Percentiles rank a stretch among this genome's conserved stretches.
These are phyloP conservation scores for Phytophthora uliginosa DNA, from an alignment of 352 stramenopile genomes.

Conservation along the genomic window DNA sequence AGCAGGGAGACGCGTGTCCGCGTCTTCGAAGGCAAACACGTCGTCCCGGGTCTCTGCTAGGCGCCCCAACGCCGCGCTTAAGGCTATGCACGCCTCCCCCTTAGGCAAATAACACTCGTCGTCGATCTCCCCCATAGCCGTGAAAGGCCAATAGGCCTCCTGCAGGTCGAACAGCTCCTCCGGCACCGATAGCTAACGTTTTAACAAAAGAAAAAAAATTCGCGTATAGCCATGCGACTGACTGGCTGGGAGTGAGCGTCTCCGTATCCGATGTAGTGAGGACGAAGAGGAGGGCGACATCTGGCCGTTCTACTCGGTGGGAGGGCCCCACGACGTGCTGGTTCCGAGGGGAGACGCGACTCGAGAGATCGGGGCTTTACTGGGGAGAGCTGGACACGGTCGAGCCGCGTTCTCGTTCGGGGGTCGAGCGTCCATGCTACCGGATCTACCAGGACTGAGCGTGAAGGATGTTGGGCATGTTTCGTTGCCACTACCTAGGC, in stretches of 20 bases:
- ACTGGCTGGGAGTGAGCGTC: not conserved
- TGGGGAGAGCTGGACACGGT: constrained; percentile 1
- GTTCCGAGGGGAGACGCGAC: constrained; percentile 8
- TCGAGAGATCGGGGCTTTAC: constrained; percentile 8
- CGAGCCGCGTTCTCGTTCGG: constrained; percentile 3
- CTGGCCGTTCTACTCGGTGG: not conserved
- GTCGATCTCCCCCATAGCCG: not conserved
- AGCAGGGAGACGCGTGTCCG: not conserved
- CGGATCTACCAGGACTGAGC: constrained; percentile 12
- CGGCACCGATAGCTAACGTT: too few relatives aligned
- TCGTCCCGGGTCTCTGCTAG: not conserved
- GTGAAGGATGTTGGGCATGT: constrained; percentile 9
- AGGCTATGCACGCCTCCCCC: not conserved
- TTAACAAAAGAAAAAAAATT: too few relatives aligned
- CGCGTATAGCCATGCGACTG: not conserved
- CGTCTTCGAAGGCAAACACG: not conserved
- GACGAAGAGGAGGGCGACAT: not conserved
- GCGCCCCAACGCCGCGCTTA: not conserved
- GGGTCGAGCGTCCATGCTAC: not conserved
- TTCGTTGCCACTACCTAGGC: constrained; percentile 3
- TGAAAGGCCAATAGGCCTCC: not conserved
- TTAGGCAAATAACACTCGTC: not conserved
- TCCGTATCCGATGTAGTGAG: not conserved
- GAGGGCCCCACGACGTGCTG: not conserved
- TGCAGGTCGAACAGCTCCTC: not conserved